Evolutionary conservation across 805 yeast species (phyloP).

Genomic region (Candida anglica): DNA sequence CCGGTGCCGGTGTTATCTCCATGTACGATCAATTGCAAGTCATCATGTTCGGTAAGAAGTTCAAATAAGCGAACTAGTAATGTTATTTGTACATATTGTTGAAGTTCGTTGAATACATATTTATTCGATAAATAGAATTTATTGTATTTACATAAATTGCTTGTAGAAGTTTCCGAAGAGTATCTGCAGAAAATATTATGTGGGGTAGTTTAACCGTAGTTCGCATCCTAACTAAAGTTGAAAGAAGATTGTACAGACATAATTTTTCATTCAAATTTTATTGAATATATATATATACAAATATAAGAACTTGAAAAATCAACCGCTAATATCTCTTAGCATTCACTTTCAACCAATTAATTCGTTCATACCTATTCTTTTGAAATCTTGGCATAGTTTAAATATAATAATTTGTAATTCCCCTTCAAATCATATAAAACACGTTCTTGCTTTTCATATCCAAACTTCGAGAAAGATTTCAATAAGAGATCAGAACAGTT

Average conservation of each 20-base stretch:
- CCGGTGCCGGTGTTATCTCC: constrained; percentile 99
- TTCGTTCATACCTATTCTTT: too few relatives aligned
- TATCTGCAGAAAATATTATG: too few relatives aligned
- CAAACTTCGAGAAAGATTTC: constrained; percentile 17
- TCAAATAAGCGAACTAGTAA: constrained; percentile 46
- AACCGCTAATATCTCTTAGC: too few relatives aligned
- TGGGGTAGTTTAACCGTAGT: too few relatives aligned
- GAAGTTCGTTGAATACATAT: constrained; percentile 2
- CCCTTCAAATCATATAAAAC: constrained; percentile 68
- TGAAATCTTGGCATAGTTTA: too few relatives aligned
- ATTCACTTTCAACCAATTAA: too few relatives aligned
- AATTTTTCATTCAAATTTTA: constrained; percentile 1
- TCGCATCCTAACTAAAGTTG: too few relatives aligned
- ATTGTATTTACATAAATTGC: neutral
- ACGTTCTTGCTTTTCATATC: constrained; percentile 61
- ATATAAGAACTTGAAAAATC: too few relatives aligned
- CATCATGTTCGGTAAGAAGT: constrained; percentile 94
- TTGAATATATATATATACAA: too few relatives aligned
- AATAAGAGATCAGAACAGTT: constrained; percentile 24
- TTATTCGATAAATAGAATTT: constrained; percentile 1
- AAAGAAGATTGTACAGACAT: too few relatives aligned
- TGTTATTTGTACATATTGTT: constrained; percentile 4
- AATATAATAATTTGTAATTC: constrained; percentile 68
- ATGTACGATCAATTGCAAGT: constrained; percentile 95
- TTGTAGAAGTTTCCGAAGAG: too few relatives aligned